These are phyloP conservation scores for Davidsoniella eucalypti DNA, from an alignment of 2,329 filamentous ascomycete species.

Conservation along the genomic window DNA sequence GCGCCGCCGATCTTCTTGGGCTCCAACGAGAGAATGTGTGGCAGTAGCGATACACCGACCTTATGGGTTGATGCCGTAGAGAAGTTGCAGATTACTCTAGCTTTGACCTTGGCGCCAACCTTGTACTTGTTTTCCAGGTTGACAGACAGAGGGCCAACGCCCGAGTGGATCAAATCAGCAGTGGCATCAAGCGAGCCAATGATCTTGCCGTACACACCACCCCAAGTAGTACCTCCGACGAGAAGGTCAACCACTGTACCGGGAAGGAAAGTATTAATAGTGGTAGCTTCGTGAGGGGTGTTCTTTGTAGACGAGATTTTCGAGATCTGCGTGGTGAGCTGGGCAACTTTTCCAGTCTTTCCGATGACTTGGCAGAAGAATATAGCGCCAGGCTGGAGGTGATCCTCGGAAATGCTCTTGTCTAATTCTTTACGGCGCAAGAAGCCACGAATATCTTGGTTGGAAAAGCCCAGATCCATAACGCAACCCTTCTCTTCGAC, in stretches of 20 bases:
- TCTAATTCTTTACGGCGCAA: conserved; percentile 72
- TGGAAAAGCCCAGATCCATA: conserved; percentile 73
- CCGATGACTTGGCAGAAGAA: conserved; percentile 69
- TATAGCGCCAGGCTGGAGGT: conserved; percentile 67
- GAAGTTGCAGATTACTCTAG: conserved; percentile 75
- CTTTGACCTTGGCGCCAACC: conserved; percentile 68
- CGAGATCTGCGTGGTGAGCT: conserved; percentile 60
- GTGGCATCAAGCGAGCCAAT: conserved; percentile 85
- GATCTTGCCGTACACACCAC: conserved; percentile 75
- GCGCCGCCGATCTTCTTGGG: conserved; percentile 26
- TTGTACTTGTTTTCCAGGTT: conserved; percentile 68
- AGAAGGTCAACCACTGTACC: conserved; percentile 81
- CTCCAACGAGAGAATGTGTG: conserved; percentile 58
- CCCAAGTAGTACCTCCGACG: conserved; percentile 54
- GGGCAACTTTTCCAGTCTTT: conserved; percentile 68
- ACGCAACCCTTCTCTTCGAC: conserved; percentile 92
- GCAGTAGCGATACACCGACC: conserved; percentile 71
- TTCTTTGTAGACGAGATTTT: conserved; percentile 52
- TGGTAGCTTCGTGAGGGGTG: conserved; percentile 59
- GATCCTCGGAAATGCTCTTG: conserved; percentile 42
- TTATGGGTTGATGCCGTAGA: conserved; percentile 58
- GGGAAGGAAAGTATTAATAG: conserved; percentile 77
- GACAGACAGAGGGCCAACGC: conserved; percentile 49
- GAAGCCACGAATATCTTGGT: conserved; percentile 58
- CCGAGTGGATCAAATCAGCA: conserved; percentile 80